Base-by-base conservation (phyloP, 2,329 filamentous ascomycete species). In the Trematosphaeria pertusa region DNA sequence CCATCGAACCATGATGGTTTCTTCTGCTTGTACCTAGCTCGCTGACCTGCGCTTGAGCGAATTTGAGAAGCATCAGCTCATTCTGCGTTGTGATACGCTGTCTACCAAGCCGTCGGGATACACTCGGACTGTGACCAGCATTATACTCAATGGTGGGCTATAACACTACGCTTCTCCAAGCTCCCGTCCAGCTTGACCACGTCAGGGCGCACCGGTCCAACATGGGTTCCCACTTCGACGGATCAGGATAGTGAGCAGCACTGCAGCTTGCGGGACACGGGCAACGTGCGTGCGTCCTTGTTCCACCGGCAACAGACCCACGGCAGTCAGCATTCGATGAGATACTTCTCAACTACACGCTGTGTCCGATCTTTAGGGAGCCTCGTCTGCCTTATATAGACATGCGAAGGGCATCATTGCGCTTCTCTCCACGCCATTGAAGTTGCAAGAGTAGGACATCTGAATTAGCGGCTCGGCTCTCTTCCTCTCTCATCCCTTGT, bases 231-330 rank as follows among this genome's bases (percentile, higher is more conserved):
- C 7, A 12, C 15, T 19, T 18, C 7, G 19, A 6, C 31, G 12
- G 20, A 19, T 41, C 31, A 22, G 31, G 38, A 22, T 20, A 36
- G 12, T 35, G 19, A 22, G 36, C 40, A 34, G n/a, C 42, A 38
- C 41, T 17, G 31, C 35, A 48, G 33, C 45, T 46, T 39, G 47
- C 38, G 33, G 30, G 36, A 51, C 44, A 51, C 44, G 35, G 46
- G 37, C 24, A 51, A 50, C 41, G 37, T 48, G 41, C 42, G 39
- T 52, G 43, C 21, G 15, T 50, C 14, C 20, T 14, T n/a, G 26
- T 38, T 38, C 17, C 22, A 44, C 42, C 41, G 5, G 15, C 35
- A 41, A n/a, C 21, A 35, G 19, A 31, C 21, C 24, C 8, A 19
- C 14, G 22, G 22, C 24, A 11, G 18, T 18, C 31, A 9, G 43